These are phyloP conservation scores for Draba incana DNA, from an alignment of 345 rosid species.

Conservation along the genomic window DNA sequence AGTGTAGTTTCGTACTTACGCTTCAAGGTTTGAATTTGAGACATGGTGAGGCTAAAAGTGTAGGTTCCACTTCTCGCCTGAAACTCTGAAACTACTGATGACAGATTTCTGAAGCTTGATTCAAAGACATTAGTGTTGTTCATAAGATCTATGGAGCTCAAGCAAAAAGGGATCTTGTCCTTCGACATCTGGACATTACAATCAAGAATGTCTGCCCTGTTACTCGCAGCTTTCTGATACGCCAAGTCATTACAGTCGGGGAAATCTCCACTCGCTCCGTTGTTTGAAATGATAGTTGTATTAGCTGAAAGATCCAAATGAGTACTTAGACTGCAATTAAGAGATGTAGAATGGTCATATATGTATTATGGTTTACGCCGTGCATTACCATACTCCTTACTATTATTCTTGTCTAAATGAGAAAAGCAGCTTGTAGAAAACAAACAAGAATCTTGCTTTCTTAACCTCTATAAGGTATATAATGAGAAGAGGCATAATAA, in stretches of 20 bases:
- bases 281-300: constrained; percentile 37
- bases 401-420: constrained; percentile 26
- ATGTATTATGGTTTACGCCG: not conserved
- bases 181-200: constrained; percentile 47
- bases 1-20: constrained; percentile 42
- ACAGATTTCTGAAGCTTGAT: constrained; percentile 37
- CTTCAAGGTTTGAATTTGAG: constrained; percentile 44
- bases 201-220: constrained; percentile 49
- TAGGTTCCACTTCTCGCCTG: constrained; percentile 34
- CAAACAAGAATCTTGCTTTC: constrained; percentile 25
- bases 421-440: constrained; percentile 41
- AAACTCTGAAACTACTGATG: constrained; percentile 40
- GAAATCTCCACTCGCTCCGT: constrained; percentile 53
- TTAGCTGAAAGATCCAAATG: constrained; percentile 36
- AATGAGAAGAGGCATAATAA: constrained; percentile 6
- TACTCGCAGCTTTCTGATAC: constrained; percentile 39
- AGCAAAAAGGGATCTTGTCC: constrained; percentile 51
- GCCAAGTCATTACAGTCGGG: constrained; percentile 45
- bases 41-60: constrained; percentile 52
- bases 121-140: constrained; percentile 40
- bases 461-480: not conserved
- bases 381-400: constrained; percentile 32
- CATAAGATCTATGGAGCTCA: constrained; percentile 49
- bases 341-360: constrained; percentile 9
- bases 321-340: not conserved